Base-by-base conservation (phyloP, 2,329 filamentous ascomycete species). In the Phialophora tarda region DNA sequence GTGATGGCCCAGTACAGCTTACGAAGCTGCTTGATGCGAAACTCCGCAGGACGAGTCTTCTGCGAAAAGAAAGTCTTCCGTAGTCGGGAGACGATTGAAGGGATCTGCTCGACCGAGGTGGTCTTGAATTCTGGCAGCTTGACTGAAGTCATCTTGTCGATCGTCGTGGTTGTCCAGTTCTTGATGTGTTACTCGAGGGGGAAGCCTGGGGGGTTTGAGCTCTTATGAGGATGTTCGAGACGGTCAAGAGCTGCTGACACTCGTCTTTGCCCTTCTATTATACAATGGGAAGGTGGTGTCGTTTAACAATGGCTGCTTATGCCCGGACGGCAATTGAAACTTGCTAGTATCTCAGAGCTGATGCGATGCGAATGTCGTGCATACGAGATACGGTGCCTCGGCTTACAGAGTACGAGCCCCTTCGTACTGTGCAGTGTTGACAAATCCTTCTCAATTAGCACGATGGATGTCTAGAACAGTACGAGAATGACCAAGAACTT, bases 1-100 rank as follows among this genome's bases (percentile, higher is more conserved):
- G 88, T 88, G 72, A 97, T 72, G 11, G 86, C 93, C 95, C 95
- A 98, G 83, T 97, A 98, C 64, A 98, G 88, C 84, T 93, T 94
- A 73, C 93, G 90, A 68, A 99, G 87, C 84, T 98, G 95, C 62
- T 87, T 84, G 69, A 93, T 83, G 70, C 95, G 89, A 82, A 90
- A 98, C 74, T 91, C 86, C 67, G 97, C 77, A 62, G 91, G 85
- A 76, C 92, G 92, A 51, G 93, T 97, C 80, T 89, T 91, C 77
- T 93, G 89, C 21, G 91, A 85, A 73, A 85, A 84, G 80, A 92
- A 98, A n/a, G 89, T 88, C 59, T 83, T 80, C 75, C 88, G 88
- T 51, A 90, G 80, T 6, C 81, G 84, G 64, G 85, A 82, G 75
- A 88, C 85, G 50, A 85, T 85, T 66, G 77, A 77, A 14, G 87